Evolutionary conservation across 2,329 filamentous ascomycete genomes (phyloP).

Genomic region (Penicillium brasilianum): DNA sequence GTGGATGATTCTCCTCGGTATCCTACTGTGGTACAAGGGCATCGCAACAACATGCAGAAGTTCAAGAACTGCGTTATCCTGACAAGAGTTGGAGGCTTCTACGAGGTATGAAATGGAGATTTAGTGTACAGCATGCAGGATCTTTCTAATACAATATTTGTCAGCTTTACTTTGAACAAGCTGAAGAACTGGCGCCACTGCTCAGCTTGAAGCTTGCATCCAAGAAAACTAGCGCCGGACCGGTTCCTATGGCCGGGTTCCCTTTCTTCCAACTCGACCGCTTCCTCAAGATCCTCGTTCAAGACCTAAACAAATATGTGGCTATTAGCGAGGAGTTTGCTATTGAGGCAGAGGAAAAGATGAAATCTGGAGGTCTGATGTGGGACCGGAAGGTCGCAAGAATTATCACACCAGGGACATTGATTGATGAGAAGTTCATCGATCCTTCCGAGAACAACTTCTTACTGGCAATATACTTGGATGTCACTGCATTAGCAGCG

Average conservation of each 20-base stretch:
- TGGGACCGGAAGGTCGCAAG: conserved; percentile 85
- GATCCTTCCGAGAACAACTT: conserved; percentile 94
- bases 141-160: neutral
- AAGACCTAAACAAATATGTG: conserved; percentile 88
- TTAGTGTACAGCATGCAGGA: no score
- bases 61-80: conserved; percentile 90
- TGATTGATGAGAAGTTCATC: conserved; percentile 98
- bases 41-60: conserved; percentile 83
- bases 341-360: conserved; percentile 70
- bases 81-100: conserved; percentile 93
- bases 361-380: conserved; percentile 76
- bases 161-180: conserved; percentile 89
- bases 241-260: conserved; percentile 92
- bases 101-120: conserved; percentile 64
- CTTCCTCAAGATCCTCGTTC: conserved; percentile 89
- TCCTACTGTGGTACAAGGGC: conserved; percentile 87
- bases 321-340: conserved; percentile 93
- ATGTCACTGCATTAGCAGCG: conserved; percentile 33
- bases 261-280: conserved; percentile 91
- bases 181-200: conserved; percentile 82
- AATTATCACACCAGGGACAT: conserved; percentile 89
- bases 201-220: conserved; percentile 84
- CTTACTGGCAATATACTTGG: conserved; percentile 76
- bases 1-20: conserved; percentile 64
- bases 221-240: conserved; percentile 77